These are phyloP conservation scores for Leishmania aethiopica DNA, from an alignment of 208 protist species.

Conservation along the genomic window DNA sequence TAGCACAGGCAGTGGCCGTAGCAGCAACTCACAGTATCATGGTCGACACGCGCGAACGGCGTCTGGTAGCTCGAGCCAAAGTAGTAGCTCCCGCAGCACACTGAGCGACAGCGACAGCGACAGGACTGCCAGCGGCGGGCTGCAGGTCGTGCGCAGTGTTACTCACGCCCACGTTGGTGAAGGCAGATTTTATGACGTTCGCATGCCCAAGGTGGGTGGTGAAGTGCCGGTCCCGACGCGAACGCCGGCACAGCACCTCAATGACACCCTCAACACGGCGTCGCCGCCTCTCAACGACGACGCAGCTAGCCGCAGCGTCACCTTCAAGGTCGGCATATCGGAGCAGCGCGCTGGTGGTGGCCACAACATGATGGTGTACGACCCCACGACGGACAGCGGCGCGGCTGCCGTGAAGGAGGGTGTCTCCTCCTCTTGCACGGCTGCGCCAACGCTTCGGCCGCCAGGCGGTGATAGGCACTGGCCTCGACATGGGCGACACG, in stretches of 20 bases:
- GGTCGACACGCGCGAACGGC: not conserved
- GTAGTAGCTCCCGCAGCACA: not conserved
- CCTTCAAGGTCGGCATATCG: not conserved
- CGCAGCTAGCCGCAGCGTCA: not conserved
- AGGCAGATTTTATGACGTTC: not conserved
- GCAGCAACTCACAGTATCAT: not conserved
- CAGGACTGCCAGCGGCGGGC: not conserved
- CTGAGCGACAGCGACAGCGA: not conserved
- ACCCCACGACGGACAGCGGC: not conserved
- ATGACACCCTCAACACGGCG: not conserved
- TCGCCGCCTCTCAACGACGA: not conserved
- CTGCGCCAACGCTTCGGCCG: not conserved
- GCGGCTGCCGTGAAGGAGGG: not conserved
- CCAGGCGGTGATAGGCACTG: not conserved
- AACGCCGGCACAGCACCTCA: not conserved
- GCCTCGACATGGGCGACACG: not conserved
- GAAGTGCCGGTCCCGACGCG: constrained; percentile 4
- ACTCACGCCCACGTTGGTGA: not conserved
- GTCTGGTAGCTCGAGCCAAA: not conserved
- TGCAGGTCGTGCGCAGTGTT: not conserved
- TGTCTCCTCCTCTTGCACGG: not conserved
- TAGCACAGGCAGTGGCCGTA: not conserved
- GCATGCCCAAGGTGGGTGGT: not conserved
- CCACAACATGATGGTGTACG: not conserved
- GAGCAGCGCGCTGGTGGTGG: not conserved